Base-by-base conservation (phyloP, 805 yeast genomes). In the Hanseniaspora valbyensis region DNA sequence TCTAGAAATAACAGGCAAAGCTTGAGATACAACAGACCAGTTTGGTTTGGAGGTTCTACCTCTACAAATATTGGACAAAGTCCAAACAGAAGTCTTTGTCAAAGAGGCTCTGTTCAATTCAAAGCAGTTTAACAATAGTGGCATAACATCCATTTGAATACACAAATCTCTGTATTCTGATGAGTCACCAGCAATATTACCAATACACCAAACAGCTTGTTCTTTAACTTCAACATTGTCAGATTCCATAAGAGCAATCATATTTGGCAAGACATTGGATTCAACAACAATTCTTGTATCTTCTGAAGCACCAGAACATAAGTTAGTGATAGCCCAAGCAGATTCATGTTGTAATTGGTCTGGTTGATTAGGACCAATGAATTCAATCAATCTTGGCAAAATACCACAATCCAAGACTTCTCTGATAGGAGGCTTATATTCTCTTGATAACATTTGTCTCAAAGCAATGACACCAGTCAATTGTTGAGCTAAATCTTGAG, bases 281-380 rank as follows among this genome's bases (percentile, higher is more conserved):
- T 88, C 90, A 52, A 92, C 92, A 50, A 92, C 97, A 39, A 81
- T 81, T 59, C 76, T 77, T 19, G 98, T 92, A 69, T 92, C 97
- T 43, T 78, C 83, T 38, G 95, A 78, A 46, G 82, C 72, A 55
- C 98, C 98, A 3, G 96, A 86, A 21, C 97, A 97, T 66, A 92
- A 90, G 65, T 92, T 92, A 45, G 98, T 92, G 58, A 92, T 76
- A n/a, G 97, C 97, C 98, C 98, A 92, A 8, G 98, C 96, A 12
- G 97, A 95, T 71, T 92, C 98, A 60, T 92, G 77, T 69, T 90
- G 97, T 59, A 92, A 74, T 74, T 84, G 78, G 60, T 85, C 88
- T 3, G 89, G 85, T 57, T 85, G 88, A 49, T 77, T 72, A 53
- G 75, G 73, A 53, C 72, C 70, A 88, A 92, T 83, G 59, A 89